Percentiles rank a stretch among this genome's conserved stretches.
These are phyloP conservation scores for Hanseniaspora osmophila DNA, from an alignment of 805 yeast genomes.

Conservation along the genomic window DNA sequence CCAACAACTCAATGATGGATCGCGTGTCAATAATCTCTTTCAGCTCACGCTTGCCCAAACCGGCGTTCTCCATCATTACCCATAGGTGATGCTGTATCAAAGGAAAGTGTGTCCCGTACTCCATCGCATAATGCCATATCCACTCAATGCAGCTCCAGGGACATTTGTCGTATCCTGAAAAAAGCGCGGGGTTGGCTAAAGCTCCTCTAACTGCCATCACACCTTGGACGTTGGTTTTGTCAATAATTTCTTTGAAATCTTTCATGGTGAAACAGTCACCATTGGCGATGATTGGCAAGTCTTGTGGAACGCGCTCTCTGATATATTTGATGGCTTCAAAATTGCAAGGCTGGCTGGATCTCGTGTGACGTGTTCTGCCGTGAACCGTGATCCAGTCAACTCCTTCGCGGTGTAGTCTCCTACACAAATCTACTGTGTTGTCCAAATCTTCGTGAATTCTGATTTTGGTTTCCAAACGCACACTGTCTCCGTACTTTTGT, in stretches of 20 bases:
- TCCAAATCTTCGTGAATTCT: conserved; percentile 66
- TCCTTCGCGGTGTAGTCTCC: conserved; percentile 67
- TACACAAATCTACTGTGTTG: conserved; percentile 62
- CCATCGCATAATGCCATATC: conserved; percentile 64
- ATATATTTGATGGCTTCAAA: conserved; percentile 65
- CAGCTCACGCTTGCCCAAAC: conserved; percentile 31
- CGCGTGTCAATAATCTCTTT: conserved; percentile 51
- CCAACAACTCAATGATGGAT: conserved; percentile 50
- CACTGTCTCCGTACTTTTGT: conserved; percentile 47
- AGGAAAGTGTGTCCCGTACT: conserved; percentile 62
- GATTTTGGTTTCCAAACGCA: conserved; percentile 85
- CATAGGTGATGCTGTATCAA: conserved; percentile 76
- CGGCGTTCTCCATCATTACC: conserved; percentile 60
- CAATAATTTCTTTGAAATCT: conserved; percentile 52
- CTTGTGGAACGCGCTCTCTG: conserved; percentile 29
- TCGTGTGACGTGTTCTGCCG: conserved; percentile 74
- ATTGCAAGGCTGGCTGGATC: conserved; percentile 75
- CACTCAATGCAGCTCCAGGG: conserved; percentile 88
- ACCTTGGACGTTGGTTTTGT: conserved; percentile 69
- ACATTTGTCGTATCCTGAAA: conserved; percentile 55
- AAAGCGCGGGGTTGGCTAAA: conserved; percentile 73
- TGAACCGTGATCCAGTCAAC: conserved; percentile 91
- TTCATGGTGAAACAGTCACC: conserved; percentile 75
- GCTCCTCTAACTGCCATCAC: conserved; percentile 93
- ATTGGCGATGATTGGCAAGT: conserved; percentile 85